Base-by-base conservation (phyloP, 306 rosid species). In the Carpinus fangiana region DNA sequence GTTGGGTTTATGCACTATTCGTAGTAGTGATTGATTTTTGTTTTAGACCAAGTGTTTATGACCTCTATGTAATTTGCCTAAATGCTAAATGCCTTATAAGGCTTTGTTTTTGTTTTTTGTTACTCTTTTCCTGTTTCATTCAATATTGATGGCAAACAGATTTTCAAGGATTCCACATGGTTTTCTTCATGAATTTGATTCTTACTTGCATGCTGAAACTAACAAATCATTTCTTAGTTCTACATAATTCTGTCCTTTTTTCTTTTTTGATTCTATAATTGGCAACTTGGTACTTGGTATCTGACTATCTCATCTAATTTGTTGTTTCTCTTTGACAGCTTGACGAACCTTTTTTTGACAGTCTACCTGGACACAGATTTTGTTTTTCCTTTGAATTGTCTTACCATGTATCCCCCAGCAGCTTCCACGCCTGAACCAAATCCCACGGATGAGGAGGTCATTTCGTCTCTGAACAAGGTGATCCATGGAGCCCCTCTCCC, bases 401-500 rank as follows among this genome's bases (percentile, higher is more conserved):
- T 45, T 11, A 38, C 60, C 34, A 86, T 86, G 90, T 8, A 0
- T 72, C 76, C 73, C 57, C 83, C 78, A 52, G 48, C 77, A 38
- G 66, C 28, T 34, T 14, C 75, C 51, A 23, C 56, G 12, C 16
- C 69, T 12, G 59, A 28, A 69, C 13, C 56, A 0, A 60, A 48
- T 8, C 69, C 36, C 48, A n/a, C 75, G 8, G 14, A 47, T 70
- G 23, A 67, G 84, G 86, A 83, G 20, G 18, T 57, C 20, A 14
- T 75, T 56, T 3, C 9, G 20, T 23, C 21, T 28, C 8, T 86
- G 13, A 36, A 16, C n/a, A 59, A 18, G 70, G 45, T 76, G 23
- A 41, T 0, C 38, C 12, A 11, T 20, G 90, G 88, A 70, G 21
- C 73, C 4, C 77, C 76, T 52, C 64, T 73, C 5, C 90, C 90